These are phyloP conservation scores for Chalciporus chontae DNA, from an alignment of 768 basidiomycete genomes.

Conservation along the genomic window DNA sequence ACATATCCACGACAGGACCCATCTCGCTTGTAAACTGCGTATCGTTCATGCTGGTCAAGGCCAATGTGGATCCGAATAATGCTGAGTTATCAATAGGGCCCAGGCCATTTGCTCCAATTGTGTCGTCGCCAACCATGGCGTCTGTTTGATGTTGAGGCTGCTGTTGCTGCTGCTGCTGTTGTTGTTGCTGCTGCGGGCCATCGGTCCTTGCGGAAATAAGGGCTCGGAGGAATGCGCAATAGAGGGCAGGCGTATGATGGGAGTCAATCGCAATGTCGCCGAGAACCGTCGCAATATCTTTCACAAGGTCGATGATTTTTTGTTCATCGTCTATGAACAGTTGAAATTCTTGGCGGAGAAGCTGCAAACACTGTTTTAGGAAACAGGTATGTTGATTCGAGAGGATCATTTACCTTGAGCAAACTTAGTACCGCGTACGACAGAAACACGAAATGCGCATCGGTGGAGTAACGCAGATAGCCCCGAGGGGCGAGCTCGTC, in stretches of 20 bases:
- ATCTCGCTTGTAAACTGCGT: conserved; percentile 80
- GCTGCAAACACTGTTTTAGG: conserved; percentile 40
- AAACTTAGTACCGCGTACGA: conserved; percentile 93
- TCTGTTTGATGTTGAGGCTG: conserved; percentile 21
- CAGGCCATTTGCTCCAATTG: conserved; percentile 26
- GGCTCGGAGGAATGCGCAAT: conserved; percentile 77
- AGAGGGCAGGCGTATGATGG: conserved; percentile 86
- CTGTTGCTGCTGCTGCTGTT: conserved; percentile 15
- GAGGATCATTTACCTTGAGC: conserved; percentile 64
- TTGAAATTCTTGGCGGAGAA: conserved; percentile 82
- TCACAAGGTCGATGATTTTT: conserved; percentile 64
- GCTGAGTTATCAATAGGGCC: conserved; percentile 16
- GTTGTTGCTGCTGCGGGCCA: conserved; percentile 21
- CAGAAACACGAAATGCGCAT: conserved; percentile 86
- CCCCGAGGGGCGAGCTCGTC: conserved; percentile 78
- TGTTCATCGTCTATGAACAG: conserved; percentile 72
- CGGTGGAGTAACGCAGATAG: conserved; percentile 79
- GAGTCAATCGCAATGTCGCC: conserved; percentile 75
- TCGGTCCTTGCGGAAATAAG: conserved; percentile 56
- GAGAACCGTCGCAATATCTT: conserved; percentile 77
- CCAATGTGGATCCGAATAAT: conserved; percentile 19
- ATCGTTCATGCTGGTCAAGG: conserved; percentile 35
- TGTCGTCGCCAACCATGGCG: conserved; percentile 16
- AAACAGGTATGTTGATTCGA: not conserved
- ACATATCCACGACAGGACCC: conserved; percentile 79